phyloP scores from a whole-genome alignment of 2,329 filamentous ascomycete genomes.

The Domatiomyces globalis region DNA sequence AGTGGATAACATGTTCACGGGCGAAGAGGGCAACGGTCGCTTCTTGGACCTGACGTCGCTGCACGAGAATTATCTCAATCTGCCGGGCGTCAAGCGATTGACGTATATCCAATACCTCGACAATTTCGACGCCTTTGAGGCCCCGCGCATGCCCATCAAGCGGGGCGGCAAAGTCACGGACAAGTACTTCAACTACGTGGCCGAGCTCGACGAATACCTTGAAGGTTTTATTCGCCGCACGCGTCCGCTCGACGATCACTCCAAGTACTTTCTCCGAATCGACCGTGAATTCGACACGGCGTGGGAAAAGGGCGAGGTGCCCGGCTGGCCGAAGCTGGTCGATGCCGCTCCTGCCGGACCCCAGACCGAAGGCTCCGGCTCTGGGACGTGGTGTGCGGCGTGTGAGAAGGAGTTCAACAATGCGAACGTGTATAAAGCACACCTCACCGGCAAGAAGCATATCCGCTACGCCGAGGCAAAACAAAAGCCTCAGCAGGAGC shows the following conservation, averaged over 20 bases:
- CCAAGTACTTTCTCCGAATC: conserved; percentile 60
- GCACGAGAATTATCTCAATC: conserved; percentile 81
- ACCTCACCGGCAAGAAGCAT: conserved; percentile 85
- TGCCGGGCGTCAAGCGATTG: conserved; percentile 70
- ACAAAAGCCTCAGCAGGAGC: conserved; percentile 24
- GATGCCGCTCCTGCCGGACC: conserved; percentile 25
- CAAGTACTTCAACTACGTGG: conserved; percentile 80
- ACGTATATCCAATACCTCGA: conserved; percentile 90
- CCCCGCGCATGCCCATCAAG: conserved; percentile 59
- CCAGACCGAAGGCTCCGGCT: conserved; percentile 42
- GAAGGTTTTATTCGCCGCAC: conserved; percentile 78
- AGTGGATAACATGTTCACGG: conserved; percentile 85
- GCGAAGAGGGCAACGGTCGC: conserved; percentile 83
- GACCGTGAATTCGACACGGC: conserved; percentile 70
- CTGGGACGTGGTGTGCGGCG: conserved; percentile 75
- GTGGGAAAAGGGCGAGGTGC: conserved; percentile 67
- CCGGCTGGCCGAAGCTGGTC: conserved; percentile 58
- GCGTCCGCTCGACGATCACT: conserved; percentile 70
- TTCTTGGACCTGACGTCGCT: conserved; percentile 76
- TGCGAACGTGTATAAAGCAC: conserved; percentile 81
- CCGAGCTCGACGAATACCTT: conserved; percentile 64
- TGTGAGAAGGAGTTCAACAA: conserved; percentile 95
- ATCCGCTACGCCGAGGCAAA: conserved; percentile 63
- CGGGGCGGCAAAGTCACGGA: conserved; percentile 78
- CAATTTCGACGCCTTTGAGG: conserved; percentile 71